A percentile compares a stretch with the other conserved stretches of the same genome.
Conservation (phyloP, 2,329 filamentous ascomycete genomes). For the Leptographium flavum region DNA sequence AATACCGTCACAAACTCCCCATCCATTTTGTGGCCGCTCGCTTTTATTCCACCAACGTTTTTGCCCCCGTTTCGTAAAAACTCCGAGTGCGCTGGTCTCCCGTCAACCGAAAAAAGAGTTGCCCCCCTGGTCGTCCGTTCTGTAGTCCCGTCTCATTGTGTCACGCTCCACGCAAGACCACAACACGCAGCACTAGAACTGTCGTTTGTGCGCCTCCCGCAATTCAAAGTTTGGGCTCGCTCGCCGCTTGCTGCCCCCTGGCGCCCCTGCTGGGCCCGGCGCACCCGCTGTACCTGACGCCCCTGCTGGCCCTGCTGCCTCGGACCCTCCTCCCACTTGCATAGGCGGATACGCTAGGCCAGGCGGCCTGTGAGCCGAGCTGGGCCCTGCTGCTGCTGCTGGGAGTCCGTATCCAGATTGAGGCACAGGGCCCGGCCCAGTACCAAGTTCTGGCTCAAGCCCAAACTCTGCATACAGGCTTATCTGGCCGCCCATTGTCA, state of each 20-base stretch:
- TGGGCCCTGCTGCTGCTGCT: neutral
- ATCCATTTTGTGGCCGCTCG: neutral
- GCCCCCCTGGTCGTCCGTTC: neutral
- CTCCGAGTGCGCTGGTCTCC: neutral
- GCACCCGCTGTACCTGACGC: too few species aligned
- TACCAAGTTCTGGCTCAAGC: neutral
- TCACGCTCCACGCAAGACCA: too few species aligned
- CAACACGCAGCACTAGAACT: constrained; percentile 13
- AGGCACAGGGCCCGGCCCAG: neutral
- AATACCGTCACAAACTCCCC: neutral
- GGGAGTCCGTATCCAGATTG: neutral
- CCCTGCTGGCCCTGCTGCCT: neutral
- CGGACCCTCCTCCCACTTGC: neutral
- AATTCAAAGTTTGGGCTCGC: constrained; percentile 33
- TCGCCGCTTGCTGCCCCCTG: constrained; percentile 31
- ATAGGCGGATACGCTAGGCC: neutral
- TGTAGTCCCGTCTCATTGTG: neutral
- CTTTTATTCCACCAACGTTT: neutral
- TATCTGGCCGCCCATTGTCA: too few species aligned
- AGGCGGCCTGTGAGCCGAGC: neutral
- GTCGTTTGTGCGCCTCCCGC: constrained; percentile 30
- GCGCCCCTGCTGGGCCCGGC: too few species aligned
- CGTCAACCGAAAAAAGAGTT: neutral
- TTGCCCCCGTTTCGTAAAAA: neutral
- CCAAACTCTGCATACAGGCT: too few species aligned